Evolutionary conservation across 306 rosid genomes (phyloP).

Genomic region (Oemleria cerasiformis): DNA sequence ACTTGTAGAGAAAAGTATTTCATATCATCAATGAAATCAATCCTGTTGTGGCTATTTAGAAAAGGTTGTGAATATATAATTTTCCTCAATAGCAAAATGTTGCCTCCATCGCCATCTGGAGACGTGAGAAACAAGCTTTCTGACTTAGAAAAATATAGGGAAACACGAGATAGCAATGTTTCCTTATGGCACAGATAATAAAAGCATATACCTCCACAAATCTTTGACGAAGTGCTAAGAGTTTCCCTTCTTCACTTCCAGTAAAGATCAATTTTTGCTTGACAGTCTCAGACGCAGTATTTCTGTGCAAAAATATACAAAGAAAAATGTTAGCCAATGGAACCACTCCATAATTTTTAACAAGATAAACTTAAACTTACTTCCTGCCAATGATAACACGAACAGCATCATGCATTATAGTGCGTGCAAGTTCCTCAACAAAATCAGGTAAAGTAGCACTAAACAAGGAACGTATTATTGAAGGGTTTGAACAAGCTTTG

Average conservation of each 20-base stretch:
- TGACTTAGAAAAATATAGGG: too few species aligned
- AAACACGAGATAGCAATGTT: too few species aligned
- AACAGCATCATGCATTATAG: slow-evolving; percentile 95
- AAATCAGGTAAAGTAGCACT: slow-evolving; percentile 96
- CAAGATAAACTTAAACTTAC: slow-evolving; percentile 44
- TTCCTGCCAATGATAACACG: slow-evolving; percentile 91
- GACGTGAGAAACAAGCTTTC: too few species aligned
- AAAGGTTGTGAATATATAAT: not conserved
- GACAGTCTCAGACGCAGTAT: slow-evolving; percentile 82
- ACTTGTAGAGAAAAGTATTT: not conserved
- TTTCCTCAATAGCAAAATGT: not conserved
- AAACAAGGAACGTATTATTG: slow-evolving; percentile 75
- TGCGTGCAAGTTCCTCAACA: slow-evolving; percentile 90
- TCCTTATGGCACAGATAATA: not conserved
- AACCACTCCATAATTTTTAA: slow-evolving; percentile 21
- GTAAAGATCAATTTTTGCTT: slow-evolving; percentile 79
- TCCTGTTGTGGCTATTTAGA: not conserved
- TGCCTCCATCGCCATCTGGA: not conserved
- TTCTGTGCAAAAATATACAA: slow-evolving; percentile 51
- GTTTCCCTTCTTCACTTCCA: slow-evolving; percentile 95
- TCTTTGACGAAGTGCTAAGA: slow-evolving; percentile 84
- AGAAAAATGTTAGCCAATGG: slow-evolving; percentile 17
- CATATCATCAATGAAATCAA: not conserved
- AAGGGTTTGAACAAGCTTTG: slow-evolving; percentile 92
- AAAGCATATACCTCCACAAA: slow-evolving; percentile 76